Evolutionary conservation across 2,329 filamentous ascomycete genomes (phyloP).

Genomic region (Allantophomopsis cytisporea): DNA sequence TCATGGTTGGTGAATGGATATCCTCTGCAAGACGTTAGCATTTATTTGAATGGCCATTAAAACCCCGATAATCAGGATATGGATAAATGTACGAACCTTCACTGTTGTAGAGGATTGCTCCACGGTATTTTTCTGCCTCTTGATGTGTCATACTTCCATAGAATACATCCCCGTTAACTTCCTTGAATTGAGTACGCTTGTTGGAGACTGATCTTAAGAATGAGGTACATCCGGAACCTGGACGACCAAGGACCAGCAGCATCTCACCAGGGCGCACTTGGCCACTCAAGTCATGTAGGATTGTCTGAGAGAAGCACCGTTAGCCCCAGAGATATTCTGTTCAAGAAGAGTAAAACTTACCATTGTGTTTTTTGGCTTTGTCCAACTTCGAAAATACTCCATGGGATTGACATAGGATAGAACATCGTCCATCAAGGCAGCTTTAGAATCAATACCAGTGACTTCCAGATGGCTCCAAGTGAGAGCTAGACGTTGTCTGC

Average conservation of each 20-base stretch:
- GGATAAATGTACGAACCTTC: background rate
- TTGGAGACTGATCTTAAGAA: conserved; percentile 25
- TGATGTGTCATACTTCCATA: conserved; percentile 59
- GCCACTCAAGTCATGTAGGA: background rate
- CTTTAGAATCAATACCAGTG: background rate
- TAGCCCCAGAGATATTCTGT: no score
- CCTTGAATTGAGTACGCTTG: conserved; percentile 46
- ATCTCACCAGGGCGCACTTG: background rate
- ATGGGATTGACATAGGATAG: background rate
- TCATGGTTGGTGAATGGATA: conserved; percentile 57
- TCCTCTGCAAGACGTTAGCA: conserved; percentile 31
- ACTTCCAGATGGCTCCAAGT: background rate
- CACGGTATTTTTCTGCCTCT: conserved; percentile 49
- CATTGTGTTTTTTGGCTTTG: no score
- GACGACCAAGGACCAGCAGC: conserved; percentile 59
- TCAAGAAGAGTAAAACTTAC: no score
- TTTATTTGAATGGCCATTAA: no score
- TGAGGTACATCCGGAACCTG: conserved; percentile 31
- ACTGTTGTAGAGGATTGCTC: background rate
- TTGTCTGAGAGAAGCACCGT: background rate
- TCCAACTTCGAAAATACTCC: background rate
- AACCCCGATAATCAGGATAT: no score
- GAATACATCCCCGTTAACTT: conserved; percentile 50
- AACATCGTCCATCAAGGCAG: background rate
- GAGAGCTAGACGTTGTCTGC: background rate